Evolutionary conservation across 495 filamentous ascomycete species (phyloP).

Genomic region (Clavariopsis aquatica): DNA sequence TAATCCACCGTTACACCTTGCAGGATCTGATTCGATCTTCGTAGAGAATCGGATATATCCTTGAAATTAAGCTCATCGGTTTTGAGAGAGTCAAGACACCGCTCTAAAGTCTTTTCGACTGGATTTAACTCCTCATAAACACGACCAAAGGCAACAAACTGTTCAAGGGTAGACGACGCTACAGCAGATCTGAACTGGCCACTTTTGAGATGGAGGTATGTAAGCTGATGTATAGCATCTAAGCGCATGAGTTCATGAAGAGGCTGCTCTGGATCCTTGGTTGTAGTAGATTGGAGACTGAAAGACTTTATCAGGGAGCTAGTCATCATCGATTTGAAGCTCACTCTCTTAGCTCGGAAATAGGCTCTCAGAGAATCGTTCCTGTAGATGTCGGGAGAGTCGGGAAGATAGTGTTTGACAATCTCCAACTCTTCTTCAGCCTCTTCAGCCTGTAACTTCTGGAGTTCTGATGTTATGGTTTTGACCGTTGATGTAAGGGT

Average conservation of each 20-base stretch:
- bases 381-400: conserved; percentile 64
- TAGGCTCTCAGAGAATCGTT: conserved; percentile 80
- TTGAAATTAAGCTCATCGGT: conserved; percentile 85
- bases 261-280: conserved; percentile 68
- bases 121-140: conserved; percentile 88
- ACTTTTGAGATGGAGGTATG: conserved; percentile 79
- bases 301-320: conserved; percentile 63
- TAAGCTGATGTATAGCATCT: conserved; percentile 79
- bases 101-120: conserved; percentile 84
- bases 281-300: conserved; percentile 56
- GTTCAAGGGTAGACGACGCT: conserved; percentile 69
- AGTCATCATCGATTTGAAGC: conserved; percentile 64
- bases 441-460: conserved; percentile 86
- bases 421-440: conserved; percentile 85
- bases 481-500: conserved; percentile 89
- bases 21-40: conserved; percentile 52
- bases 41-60: conserved; percentile 75
- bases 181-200: conserved; percentile 80
- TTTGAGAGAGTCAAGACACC: conserved; percentile 80
- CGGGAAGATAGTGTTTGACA: conserved; percentile 83
- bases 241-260: conserved; percentile 61
- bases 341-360: conserved; percentile 81
- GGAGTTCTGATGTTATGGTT: conserved; percentile 86
- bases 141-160: conserved; percentile 72
- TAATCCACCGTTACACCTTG: background rate